phyloP scores from a whole-genome alignment of 2,329 filamentous ascomycete species.

The Lachnellula occidentalis region DNA sequence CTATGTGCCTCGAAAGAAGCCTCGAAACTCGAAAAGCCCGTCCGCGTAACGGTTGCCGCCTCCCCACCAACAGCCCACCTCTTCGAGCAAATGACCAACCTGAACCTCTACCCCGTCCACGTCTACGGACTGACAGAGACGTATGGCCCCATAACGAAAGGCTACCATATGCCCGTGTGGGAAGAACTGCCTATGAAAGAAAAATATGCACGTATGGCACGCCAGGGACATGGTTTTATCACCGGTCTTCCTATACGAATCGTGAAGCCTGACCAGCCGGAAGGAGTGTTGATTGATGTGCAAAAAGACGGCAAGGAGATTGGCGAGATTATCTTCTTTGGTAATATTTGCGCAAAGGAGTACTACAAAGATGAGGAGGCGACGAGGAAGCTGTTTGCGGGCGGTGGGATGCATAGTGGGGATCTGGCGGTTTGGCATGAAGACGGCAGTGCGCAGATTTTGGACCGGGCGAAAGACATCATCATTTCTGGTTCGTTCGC shows the following conservation, averaged over 20 bases:
- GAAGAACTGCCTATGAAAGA: conserved; percentile 66
- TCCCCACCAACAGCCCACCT: conserved; percentile 84
- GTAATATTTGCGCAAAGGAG: conserved; percentile 86
- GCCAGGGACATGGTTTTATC: conserved; percentile 89
- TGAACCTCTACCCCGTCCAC: conserved; percentile 88
- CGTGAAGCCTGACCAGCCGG: conserved; percentile 70
- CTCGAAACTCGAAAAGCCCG: conserved; percentile 58
- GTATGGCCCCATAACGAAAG: conserved; percentile 92
- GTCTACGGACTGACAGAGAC: conserved; percentile 89
- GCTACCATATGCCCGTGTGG: conserved; percentile 84
- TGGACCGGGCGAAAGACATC: conserved; percentile 94
- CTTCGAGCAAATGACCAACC: conserved; percentile 76
- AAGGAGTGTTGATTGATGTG: conserved; percentile 63
- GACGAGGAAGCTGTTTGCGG: conserved; percentile 79
- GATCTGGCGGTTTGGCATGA: conserved; percentile 91
- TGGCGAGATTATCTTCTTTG: conserved; percentile 78
- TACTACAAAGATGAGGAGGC: conserved; percentile 90
- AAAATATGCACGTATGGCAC: conserved; percentile 83
- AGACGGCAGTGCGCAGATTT: conserved; percentile 85
- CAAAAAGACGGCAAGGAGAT: conserved; percentile 67
- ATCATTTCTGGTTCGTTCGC: conserved; percentile 76
- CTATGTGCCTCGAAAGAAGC: conserved; percentile 79
- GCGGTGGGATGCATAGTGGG: conserved; percentile 81
- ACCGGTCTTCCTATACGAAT: conserved; percentile 76
- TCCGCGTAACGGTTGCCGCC: conserved; percentile 87